Evolutionary conservation across 148 eudicot genomes (phyloP), one percentile per base, ranked within the genome.

Genomic region (Camellia sinensis): DNA sequence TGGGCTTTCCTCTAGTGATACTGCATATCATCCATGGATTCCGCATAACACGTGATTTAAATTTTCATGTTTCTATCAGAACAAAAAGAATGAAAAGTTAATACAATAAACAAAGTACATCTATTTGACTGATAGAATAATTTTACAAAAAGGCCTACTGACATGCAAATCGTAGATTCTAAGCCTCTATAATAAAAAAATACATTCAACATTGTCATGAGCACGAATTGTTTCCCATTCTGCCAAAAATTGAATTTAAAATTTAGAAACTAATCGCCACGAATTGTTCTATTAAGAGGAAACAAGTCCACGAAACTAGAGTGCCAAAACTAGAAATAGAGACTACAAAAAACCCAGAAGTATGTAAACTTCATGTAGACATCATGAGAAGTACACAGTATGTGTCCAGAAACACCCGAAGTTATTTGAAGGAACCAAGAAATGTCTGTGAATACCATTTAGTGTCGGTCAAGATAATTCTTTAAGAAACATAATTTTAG

Each of bases 351-450:
- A 5, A 18, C 10, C 10, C 40, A 18, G 15, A 72, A 37, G 10
- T 5, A 71, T 71, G 56, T 52, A 7, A 72, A 50, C 19, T 46
- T 50, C n/a, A 73, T 53, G 62, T 19, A 73, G 76, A 10, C 76
- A 73, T 73, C 62, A 71, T 22, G 13, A 22, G 44, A 11, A 52
- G 62, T 62, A 73, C 40, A 73, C 57, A 54, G 10, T 54, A 54
- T 7, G 2, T 54, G 57, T 54, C 57, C 57, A 54, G 13, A 54
- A 54, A 54, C 8, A 54, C 57, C 57, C 9, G 2, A 54, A 54
- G 63, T 41, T 52, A n/a, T 41, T 19, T 21, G 7, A 48, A 48
- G 52, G 22, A 73, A 73, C 61, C 13, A 54, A 73, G 37, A 53
- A 14, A 22, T 22, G 1, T 52, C 2, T 54, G 60, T 8, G 40